Conservation (phyloP, 805 yeast genomes). For the Candida pini region DNA sequence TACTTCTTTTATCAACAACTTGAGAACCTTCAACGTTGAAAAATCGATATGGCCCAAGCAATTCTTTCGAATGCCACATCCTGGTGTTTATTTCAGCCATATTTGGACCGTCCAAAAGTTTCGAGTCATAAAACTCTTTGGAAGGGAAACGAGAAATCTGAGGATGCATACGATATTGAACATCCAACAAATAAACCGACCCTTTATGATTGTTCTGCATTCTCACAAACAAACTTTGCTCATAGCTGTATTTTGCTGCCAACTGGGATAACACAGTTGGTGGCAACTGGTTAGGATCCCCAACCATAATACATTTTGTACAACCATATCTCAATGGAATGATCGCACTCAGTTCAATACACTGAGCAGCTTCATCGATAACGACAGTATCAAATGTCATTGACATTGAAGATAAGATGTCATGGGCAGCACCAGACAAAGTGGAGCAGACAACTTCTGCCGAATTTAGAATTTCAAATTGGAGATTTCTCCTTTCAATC, state of each 20-base stretch:
- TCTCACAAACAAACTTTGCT: slow-evolving; percentile 89
- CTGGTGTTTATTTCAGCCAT: slow-evolving; percentile 55
- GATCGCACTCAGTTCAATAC: slow-evolving; percentile 86
- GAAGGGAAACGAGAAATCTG: slow-evolving; percentile 85
- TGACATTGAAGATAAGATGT: slow-evolving; percentile 66
- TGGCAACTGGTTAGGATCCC: slow-evolving; percentile 97
- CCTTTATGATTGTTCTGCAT: slow-evolving; percentile 66
- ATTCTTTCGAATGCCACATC: slow-evolving; percentile 64
- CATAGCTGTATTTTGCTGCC: slow-evolving; percentile 76
- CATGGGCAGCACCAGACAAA: slow-evolving; percentile 91
- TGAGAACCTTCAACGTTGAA: slow-evolving; percentile 68
- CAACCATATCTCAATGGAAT: slow-evolving; percentile 93
- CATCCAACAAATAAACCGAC: slow-evolving; percentile 70
- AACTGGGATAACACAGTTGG: slow-evolving; percentile 91
- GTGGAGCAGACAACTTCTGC: slow-evolving; percentile 91
- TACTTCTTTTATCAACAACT: slow-evolving; percentile 53
- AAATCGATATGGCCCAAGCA: slow-evolving; percentile 72
- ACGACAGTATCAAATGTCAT: slow-evolving; percentile 84
- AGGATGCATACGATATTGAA: slow-evolving; percentile 98
- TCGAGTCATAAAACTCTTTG: slow-evolving; percentile 67
- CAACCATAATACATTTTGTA: slow-evolving; percentile 89
- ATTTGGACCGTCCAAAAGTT: slow-evolving; percentile 70
- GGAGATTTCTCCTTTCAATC: slow-evolving; percentile 67
- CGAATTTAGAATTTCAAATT: slow-evolving; percentile 60
- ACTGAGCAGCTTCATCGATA: slow-evolving; percentile 96